phyloP scores from a whole-genome alignment of 768 basidiomycete genomes.

The Russula sp. region DNA sequence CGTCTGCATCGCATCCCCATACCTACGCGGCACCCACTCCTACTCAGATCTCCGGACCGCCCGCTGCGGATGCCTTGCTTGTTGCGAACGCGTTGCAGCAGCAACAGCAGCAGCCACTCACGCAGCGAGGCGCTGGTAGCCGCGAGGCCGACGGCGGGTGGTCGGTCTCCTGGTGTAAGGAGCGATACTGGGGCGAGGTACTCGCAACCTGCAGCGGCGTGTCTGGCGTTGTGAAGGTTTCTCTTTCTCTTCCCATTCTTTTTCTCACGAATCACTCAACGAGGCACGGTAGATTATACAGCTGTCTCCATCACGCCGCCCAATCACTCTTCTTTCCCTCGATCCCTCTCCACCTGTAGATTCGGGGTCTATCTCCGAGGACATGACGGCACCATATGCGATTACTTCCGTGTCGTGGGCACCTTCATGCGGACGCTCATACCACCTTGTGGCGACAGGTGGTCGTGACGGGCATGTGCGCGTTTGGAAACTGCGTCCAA shows the following conservation, averaged over 20 bases:
- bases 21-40: conserved; percentile 64
- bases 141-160: conserved; percentile 88
- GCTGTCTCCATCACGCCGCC: conserved; percentile 61
- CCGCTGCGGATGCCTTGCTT: conserved; percentile 50
- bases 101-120: conserved; percentile 30
- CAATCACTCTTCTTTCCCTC: conserved; percentile 55
- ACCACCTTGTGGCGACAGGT: conserved; percentile 91
- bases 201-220: conserved; percentile 73
- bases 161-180: conserved; percentile 95
- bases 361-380: conserved; percentile 28
- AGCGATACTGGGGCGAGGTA: conserved; percentile 91
- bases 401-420: conserved; percentile 90
- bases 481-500: conserved; percentile 81
- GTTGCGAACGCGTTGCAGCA: conserved; percentile 63
- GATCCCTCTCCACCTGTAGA: conserved; percentile 42
- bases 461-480: conserved; percentile 81
- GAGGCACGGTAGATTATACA: conserved; percentile 58
- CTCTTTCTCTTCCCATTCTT: conserved; percentile 1
- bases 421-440: conserved; percentile 87
- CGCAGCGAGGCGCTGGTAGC: conserved; percentile 45
- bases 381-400: conserved; percentile 45
- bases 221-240: conserved; percentile 70
- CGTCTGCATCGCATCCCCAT: conserved; percentile 41
- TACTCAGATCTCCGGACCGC: conserved; percentile 49
- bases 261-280: conserved; percentile 3